phyloP scores from a whole-genome alignment of 2,329 filamentous ascomycete genomes.

The Plectosphaerella cucumerina region DNA sequence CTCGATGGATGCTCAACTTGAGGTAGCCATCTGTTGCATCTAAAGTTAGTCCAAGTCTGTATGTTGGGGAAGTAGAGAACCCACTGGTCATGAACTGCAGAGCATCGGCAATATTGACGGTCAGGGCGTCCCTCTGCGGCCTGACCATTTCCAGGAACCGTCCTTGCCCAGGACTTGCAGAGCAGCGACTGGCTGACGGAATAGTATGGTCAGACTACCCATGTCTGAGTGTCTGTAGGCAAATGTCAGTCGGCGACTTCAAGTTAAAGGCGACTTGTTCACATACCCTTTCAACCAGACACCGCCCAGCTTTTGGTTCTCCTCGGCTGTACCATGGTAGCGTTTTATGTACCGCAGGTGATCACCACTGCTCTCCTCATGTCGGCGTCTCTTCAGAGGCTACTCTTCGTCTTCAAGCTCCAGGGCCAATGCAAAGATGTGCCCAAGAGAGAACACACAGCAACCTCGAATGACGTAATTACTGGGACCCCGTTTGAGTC shows the following conservation, averaged over 20 bases:
- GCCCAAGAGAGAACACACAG: no score
- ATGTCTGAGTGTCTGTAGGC: slow-evolving; percentile 41
- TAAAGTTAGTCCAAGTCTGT: no score
- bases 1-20: slow-evolving; percentile 20
- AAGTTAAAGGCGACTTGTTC: background rate
- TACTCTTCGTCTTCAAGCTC: slow-evolving; percentile 54
- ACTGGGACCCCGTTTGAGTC: no score
- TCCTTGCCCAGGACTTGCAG: slow-evolving; percentile 44
- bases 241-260: no score
- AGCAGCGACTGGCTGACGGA: slow-evolving; percentile 51
- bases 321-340: slow-evolving; percentile 36
- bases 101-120: slow-evolving; percentile 43
- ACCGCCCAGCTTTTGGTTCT: slow-evolving; percentile 33
- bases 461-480: no score
- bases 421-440: slow-evolving; percentile 54
- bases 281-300: slow-evolving; percentile 29
- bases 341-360: slow-evolving; percentile 59
- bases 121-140: slow-evolving; percentile 31
- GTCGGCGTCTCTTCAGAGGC: slow-evolving; percentile 49
- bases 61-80: background rate
- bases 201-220: slow-evolving; percentile 48
- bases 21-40: background rate
- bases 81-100: slow-evolving; percentile 37
- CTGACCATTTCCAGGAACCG: slow-evolving; percentile 27
- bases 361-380: slow-evolving; percentile 49